Conservation (phyloP, 768 basidiomycete genomes). For the Agrocybe praecox region DNA sequence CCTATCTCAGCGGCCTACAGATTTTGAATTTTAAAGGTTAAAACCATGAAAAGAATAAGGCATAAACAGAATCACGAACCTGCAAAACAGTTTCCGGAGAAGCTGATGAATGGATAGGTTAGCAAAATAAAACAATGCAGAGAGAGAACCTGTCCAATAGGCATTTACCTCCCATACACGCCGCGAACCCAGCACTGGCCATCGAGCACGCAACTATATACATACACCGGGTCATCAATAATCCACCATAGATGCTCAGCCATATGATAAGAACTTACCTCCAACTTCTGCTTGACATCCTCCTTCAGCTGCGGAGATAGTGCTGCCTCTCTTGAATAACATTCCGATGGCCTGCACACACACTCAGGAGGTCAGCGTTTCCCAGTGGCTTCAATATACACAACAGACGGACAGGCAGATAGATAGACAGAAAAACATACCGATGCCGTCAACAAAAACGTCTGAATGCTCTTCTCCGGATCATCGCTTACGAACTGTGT, state of each 20-base stretch:
- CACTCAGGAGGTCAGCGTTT: neutral
- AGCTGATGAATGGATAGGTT: conserved; percentile 51
- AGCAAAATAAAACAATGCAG: no score
- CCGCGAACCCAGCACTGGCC: conserved; percentile 93
- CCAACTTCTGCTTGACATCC: conserved; percentile 96
- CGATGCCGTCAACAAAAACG: conserved; percentile 88
- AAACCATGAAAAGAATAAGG: neutral
- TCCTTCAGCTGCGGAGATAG: conserved; percentile 95
- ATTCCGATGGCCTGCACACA: conserved; percentile 95
- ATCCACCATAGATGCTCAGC: neutral
- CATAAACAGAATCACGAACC: conserved; percentile 35
- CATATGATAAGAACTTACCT: conserved; percentile 46
- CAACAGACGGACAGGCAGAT: no score
- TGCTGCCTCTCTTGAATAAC: conserved; percentile 97
- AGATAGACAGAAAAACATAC: conserved; percentile 42
- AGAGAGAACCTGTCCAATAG: no score
- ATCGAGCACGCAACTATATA: conserved; percentile 86
- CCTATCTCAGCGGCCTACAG: conserved; percentile 84
- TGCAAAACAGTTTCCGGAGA: conserved; percentile 83
- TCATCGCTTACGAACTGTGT: conserved; percentile 81
- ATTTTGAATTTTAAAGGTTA: neutral
- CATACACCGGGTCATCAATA: neutral
- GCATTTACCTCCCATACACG: conserved; percentile 86
- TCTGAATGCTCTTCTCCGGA: conserved; percentile 83
- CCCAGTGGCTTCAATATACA: neutral